Base-by-base conservation (phyloP, 106 monocot genomes). In the Apostasia shenzhenica region DNA sequence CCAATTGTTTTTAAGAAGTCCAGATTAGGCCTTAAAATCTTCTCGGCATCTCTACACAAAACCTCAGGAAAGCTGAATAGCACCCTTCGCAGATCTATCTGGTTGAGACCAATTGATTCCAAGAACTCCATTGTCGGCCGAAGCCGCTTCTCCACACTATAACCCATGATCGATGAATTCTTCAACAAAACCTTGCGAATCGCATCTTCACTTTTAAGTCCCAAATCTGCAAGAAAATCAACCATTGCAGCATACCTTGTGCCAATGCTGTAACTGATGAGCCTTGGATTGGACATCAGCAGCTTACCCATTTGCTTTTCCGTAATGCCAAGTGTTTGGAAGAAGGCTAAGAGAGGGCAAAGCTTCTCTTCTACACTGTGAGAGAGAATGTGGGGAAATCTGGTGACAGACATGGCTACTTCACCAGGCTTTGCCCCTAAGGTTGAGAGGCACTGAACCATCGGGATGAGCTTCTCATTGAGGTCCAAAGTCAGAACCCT, bases 311-410 rank as follows among this genome's bases (percentile, higher is more conserved):
- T 54, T 60, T 84, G 82, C 73, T 79, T 79, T 7, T 87, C 86
- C 1, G 92, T 69, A 42, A 92, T 67, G 13, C 86, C 95, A 41
- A 97, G 56, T 26, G 84, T 52, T 61, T 97, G 83, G 72, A 97
- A 85, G 66, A 97, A 97, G 10, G 89, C 95, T 1, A 97, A 69
- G 4, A 97, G 84, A 1, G 95, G 92, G 72, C 95, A 97, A 50
- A 92, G 81, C 88, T 97, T 97, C 68, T 86, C 84, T 65, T 97
- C 95, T 2, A 97, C 81, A n/a, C 85, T 89, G 76, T 85, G 89
- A 47, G 68, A 78, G 10, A 97, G 82, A 42, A 92, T 77, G 61
- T 84, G 74, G 37, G 95, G 95, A 62, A 97, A 97, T 59, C 84
- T 92, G 5, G 77, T 70, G 44, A 97, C 84, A 45, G 92, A 86